Base-by-base conservation (phyloP, 192 early-diverging fungal genomes). In the Mortierella hygrophila region DNA sequence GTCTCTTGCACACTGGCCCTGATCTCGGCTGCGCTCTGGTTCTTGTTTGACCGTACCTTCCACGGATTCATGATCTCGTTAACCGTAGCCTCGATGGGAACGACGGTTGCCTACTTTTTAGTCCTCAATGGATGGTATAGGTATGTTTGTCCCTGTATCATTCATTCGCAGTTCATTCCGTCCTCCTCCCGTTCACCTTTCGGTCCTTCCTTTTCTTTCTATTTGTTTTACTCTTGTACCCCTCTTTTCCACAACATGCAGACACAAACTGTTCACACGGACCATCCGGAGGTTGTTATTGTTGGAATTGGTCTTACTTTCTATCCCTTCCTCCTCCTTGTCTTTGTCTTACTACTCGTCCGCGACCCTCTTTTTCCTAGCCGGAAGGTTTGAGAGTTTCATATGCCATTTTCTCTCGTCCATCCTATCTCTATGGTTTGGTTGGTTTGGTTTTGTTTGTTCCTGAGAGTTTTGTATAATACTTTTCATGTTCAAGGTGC, bases 1-100 rank as follows among this genome's bases (percentile, higher is more conserved):
- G 91, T 94, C 21, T 94, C 90, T 44, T 81, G 93, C 23, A 91
- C 92, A 23, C 73, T 93, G 37, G 90, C 90, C 2, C 47, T 95
- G 47, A 90, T 94, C 29, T 90, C 91, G 35, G 71, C 93, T 18
- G 94, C 88, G 42, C 78, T 95, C 41, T 95, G 95, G 95, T 92
- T 94, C 79, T 70, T 94, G 41, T 95, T 95, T 91, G 95, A 95
- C 82, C 71, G 93, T 57, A 95, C 94, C 13, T 65, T 83, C 57
- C 93, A 94, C 72, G 95, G 95, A 74, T 94, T 95, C 74, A 20
- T 91, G 41, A 79, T 94, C 41, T 92, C 93, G 37, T 32, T 84
- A 26, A 80, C 83, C 15, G 88, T 95, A 15, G 90, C 92, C 3
- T 86, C 86, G 42, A 76, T 94, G 68, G 95, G 94, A 8, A 94